A percentile compares a stretch with the other conserved stretches of the same genome.
These are phyloP conservation scores for Candida takata DNA, from an alignment of 805 yeast species.

Conservation along the genomic window DNA sequence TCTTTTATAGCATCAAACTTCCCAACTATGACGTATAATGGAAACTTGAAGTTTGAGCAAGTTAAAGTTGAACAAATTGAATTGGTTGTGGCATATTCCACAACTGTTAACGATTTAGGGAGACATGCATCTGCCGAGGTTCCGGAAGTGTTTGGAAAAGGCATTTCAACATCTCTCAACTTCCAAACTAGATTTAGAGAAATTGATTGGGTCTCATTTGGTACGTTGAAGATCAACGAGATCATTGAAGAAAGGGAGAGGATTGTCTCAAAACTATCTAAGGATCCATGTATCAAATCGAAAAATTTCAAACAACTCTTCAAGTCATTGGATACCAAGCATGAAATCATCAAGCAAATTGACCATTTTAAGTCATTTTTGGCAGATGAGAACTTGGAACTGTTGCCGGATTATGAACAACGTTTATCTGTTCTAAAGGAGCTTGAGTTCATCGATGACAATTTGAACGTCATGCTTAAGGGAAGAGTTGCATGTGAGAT, in stretches of 20 bases:
- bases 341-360: conserved; percentile 42
- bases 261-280: conserved; percentile 26
- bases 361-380: conserved; percentile 50
- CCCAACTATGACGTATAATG: conserved; percentile 21
- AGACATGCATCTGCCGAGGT: conserved; percentile 21
- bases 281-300: conserved; percentile 27
- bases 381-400: conserved; percentile 82
- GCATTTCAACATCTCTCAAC: conserved; percentile 29
- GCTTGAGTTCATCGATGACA: conserved; percentile 74
- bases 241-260: conserved; percentile 32
- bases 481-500: conserved; percentile 94
- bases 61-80: conserved; percentile 37
- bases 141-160: conserved; percentile 29
- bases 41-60: conserved; percentile 28
- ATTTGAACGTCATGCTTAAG: conserved; percentile 72
- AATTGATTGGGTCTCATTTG: conserved; percentile 31
- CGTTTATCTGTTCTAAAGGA: conserved; percentile 69
- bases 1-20: conserved; percentile 24
- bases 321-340: conserved; percentile 38
- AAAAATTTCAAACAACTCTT: conserved; percentile 40
- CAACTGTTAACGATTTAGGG: neutral
- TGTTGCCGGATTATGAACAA: conserved; percentile 91
- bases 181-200: conserved; percentile 39
- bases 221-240: conserved; percentile 30
- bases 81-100: conserved; percentile 29